Base-by-base conservation (phyloP, 768 basidiomycete species). In the Boletus rufocinnamomeus region DNA sequence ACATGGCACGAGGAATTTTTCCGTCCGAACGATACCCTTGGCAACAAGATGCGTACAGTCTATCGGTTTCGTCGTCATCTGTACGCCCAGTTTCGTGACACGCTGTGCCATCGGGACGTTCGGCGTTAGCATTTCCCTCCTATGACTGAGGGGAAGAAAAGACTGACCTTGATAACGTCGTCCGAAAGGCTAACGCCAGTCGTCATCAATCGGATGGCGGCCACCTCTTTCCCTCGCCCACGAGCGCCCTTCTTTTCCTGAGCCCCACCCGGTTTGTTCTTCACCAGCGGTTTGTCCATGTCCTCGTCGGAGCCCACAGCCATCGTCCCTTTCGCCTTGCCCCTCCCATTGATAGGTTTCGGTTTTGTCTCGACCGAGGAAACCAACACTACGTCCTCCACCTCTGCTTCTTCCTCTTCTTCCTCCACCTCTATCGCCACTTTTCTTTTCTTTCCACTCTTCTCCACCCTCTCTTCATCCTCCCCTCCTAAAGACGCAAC, bases 41-140 rank as follows among this genome's bases (percentile, higher is more conserved):
- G 84, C 83, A 48, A 96, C 72, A 14, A 97, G 79, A 73, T 95
- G 91, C 0, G 93, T 96, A 65, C 88, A 92, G 54, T 92, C 85
- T 1, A 71, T 66, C 0, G 88, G 78, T 35, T 84, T 81, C 2
- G 80, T 78, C 9, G 84, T 84, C 57, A 86, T 75, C 61, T 81
- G 85, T 9, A 83, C 86, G 0, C 93, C 93, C 1, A 95, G 71
- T 64, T 82, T 85, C 2, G 69, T 72, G 37, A 95, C 70, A 4
- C 72, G 74, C 93, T 94, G 58, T 45, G 14, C 4, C 23, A 40
- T 28, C 7, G 19, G 23, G 14, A 16, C 27, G 50, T 16, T 34
- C 38, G 8, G 38, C 21, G 56, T 57, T 52, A 56, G 50, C 25
- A 30, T 43, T 11, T 21, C 1, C 25, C 27, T 1, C 8, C 7